These are phyloP conservation scores for Potentilla sterilis DNA, from an alignment of 306 rosid genomes.

Conservation along the genomic window DNA sequence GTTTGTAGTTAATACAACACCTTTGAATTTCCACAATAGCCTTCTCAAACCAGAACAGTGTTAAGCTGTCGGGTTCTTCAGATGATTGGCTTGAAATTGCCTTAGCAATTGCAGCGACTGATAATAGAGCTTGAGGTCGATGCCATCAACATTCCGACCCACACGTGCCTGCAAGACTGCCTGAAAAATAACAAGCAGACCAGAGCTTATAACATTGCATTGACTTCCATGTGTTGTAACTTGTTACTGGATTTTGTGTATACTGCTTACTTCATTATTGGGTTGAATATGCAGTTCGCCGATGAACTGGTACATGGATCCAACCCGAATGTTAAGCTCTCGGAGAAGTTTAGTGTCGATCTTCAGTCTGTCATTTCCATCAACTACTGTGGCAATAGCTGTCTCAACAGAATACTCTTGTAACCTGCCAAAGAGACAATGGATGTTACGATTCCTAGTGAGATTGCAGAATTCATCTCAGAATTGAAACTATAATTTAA, in stretches of 20 bases:
- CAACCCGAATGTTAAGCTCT: constrained; percentile 59
- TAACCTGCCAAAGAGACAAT: constrained; percentile 39
- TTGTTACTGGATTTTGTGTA: constrained; percentile 1
- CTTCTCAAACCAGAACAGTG: background rate
- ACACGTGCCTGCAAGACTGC: constrained; percentile 73
- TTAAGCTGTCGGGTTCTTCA: constrained; percentile 35
- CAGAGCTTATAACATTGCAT: background rate
- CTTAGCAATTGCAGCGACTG: constrained; percentile 66
- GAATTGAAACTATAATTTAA: background rate
- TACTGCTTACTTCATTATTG: constrained; percentile 52
- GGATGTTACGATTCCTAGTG: background rate
- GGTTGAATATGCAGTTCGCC: constrained; percentile 71
- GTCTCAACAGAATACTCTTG: constrained; percentile 60
- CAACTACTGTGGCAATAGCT: constrained; percentile 51
- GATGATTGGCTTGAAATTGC: constrained; percentile 67
- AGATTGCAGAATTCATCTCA: background rate
- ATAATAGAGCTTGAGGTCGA: constrained; percentile 78
- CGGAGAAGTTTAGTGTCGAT: constrained; percentile 57
- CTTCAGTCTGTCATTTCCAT: constrained; percentile 49
- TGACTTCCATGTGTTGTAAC: constrained; percentile 13
- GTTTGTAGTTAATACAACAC: background rate
- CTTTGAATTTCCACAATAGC: constrained; percentile 5
- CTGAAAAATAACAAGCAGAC: constrained; percentile 41
- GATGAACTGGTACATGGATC: constrained; percentile 78
- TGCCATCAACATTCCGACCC: constrained; percentile 87